Evolutionary conservation across 495 filamentous ascomycete genomes (phyloP), one percentile per base, ranked within the genome.

Genomic region (Immersiella caudata): DNA sequence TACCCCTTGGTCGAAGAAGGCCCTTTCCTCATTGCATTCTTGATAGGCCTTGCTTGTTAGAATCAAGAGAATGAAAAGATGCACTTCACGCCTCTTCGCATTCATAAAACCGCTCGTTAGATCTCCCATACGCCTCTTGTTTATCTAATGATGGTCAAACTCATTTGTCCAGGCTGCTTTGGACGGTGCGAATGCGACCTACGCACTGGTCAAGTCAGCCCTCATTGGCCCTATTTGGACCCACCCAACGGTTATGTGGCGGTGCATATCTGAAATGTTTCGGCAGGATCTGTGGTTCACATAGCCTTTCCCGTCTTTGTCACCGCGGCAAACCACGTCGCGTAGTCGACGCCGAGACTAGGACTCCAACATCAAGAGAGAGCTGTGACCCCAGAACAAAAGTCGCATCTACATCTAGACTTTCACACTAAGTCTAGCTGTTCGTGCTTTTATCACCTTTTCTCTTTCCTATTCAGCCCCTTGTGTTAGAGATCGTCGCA

Each of bases 261-360:
- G 60, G 60, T 62, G 60, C 60, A 62, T 36, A 24, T 58, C 21
- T n/a, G 8, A 33, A n/a, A 29, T 46, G 35, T 62, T 40, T 40
- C 35, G 25, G 60, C 60, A 59, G 27, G 57, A 33, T 62, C 60
- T 62, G 36, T 27, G 60, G 25, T 50, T 62, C 60, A 40, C 33
- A 20, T 20, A 22, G 25, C 60, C 16, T 62, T 62, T 27, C 21
- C 12, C 51, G 33, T 46, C 60, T 50, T 25, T 26, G 22, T 46
- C 60, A 62, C 33, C 60, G 60, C 60, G 60, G 46, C 60, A 62
- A 50, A 49, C 60, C 60, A 49, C 60, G 60, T 62, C 29, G 35
- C 59, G 60, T 36, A 35, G 40, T 46, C 35, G 24, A n/a, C 40
- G 14, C 40, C 36, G 36, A 62, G 50, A 51, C 21, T 33, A 49